Percentiles rank a stretch among this genome's conserved stretches.
These are phyloP conservation scores for Inonotus obliquus DNA, from an alignment of 1,284 basidiomycete genomes.

Conservation along the genomic window DNA sequence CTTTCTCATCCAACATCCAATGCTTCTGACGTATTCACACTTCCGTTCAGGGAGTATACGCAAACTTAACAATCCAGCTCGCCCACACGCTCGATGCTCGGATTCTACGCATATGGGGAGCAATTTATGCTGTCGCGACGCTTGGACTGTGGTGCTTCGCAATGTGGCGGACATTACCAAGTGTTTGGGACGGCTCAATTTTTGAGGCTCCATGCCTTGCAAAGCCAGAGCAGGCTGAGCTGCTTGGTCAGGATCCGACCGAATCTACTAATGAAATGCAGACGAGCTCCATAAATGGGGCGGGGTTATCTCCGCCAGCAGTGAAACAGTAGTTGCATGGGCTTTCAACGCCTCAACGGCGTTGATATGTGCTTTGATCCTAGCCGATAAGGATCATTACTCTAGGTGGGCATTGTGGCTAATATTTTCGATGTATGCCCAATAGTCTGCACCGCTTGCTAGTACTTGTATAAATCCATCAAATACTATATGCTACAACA, in stretches of 20 bases:
- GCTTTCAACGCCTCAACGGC: background rate
- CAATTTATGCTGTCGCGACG: slow-evolving; percentile 48
- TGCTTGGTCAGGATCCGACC: slow-evolving; percentile 18
- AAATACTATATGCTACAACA: background rate
- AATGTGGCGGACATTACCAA: slow-evolving; percentile 36
- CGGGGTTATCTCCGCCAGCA: background rate
- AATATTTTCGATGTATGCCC: no score
- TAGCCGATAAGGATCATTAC: no score
- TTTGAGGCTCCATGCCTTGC: slow-evolving; percentile 42
- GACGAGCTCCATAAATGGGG: background rate
- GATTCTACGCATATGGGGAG: slow-evolving; percentile 51
- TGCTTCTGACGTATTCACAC: no score
- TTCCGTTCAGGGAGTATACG: slow-evolving; percentile 59
- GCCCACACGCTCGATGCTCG: slow-evolving; percentile 44
- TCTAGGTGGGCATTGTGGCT: no score
- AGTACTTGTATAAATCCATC: no score
- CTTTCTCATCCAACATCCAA: no score
- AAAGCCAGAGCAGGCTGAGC: slow-evolving; percentile 21
- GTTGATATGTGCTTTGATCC: background rate
- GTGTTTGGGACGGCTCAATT: slow-evolving; percentile 36
- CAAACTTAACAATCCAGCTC: slow-evolving; percentile 55
- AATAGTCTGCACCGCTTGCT: no score
- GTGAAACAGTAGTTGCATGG: background rate
- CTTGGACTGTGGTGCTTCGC: slow-evolving; percentile 55
- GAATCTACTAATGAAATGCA: background rate